Evolutionary conservation across 1,284 basidiomycete species (phyloP).

Genomic region (Puccinia coronata): DNA sequence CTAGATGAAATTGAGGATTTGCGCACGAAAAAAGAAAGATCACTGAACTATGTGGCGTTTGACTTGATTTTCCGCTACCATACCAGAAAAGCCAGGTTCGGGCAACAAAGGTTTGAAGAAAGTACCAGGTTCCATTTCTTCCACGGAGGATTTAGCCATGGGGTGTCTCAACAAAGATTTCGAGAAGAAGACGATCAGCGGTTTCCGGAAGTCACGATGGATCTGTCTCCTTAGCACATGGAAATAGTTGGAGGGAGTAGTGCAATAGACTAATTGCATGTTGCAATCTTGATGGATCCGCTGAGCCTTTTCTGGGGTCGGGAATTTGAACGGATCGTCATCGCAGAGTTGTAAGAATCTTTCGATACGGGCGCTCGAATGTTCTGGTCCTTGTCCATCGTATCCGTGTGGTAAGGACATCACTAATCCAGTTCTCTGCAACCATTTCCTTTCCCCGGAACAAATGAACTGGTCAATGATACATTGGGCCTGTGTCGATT

Average conservation of each 20-base stretch:
- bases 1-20: background rate
- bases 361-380: slow-evolving; percentile 93
- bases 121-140: slow-evolving; percentile 85
- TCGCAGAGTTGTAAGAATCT: slow-evolving; percentile 97
- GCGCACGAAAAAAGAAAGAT: slow-evolving; percentile 18
- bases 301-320: slow-evolving; percentile 82
- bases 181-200: slow-evolving; percentile 77
- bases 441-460: slow-evolving; percentile 96
- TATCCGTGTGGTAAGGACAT: slow-evolving; percentile 88
- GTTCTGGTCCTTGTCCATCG: slow-evolving; percentile 98
- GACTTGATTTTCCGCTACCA: slow-evolving; percentile 81
- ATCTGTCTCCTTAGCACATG: slow-evolving; percentile 92
- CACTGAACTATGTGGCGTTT: slow-evolving; percentile 79
- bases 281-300: slow-evolving; percentile 98
- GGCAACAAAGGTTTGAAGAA: slow-evolving; percentile 91
- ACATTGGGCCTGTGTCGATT: slow-evolving; percentile 69
- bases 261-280: slow-evolving; percentile 97
- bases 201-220: slow-evolving; percentile 94
- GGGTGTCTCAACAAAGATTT: slow-evolving; percentile 85
- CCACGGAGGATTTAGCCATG: slow-evolving; percentile 77
- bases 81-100: slow-evolving; percentile 71
- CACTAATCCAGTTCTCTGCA: slow-evolving; percentile 90
- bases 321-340: slow-evolving; percentile 85
- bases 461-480: slow-evolving; percentile 99
- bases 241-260: slow-evolving; percentile 60